phyloP scores from a whole-genome alignment of 176 grass and related monocot genomes.

The Hordeum vulgare region DNA sequence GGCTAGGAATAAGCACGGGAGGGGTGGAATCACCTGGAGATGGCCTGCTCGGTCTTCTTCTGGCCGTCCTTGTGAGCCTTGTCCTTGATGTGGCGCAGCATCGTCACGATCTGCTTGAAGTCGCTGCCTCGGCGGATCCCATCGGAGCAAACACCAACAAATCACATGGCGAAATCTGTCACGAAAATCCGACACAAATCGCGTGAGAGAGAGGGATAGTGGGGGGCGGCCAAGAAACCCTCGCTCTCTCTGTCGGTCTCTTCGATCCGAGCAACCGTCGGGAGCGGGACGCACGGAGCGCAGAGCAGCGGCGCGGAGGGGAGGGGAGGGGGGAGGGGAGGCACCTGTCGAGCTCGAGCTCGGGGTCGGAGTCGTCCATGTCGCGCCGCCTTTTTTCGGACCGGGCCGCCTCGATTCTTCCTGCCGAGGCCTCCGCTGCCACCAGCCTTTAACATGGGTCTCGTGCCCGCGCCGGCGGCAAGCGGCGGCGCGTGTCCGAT shows the following conservation, averaged over 20 bases:
- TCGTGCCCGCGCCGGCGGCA: no score
- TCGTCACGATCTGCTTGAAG: slow-evolving; percentile 59
- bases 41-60: slow-evolving; percentile 73
- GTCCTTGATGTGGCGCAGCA: slow-evolving; percentile 65
- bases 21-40: slow-evolving; percentile 55
- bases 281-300: background rate
- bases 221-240: background rate
- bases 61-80: slow-evolving; percentile 70
- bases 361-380: slow-evolving; percentile 29
- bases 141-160: background rate
- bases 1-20: background rate
- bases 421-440: no score
- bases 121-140: slow-evolving; percentile 33
- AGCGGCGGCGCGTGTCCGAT: no score
- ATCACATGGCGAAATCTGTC: slow-evolving; percentile 1
- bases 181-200: background rate
- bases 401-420: slow-evolving; percentile 20
- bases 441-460: no score
- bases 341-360: slow-evolving; percentile 36
- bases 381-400: slow-evolving; percentile 32
- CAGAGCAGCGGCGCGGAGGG: background rate
- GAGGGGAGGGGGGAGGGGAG: background rate
- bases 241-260: background rate
- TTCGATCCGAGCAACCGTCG: background rate
- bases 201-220: background rate